phyloP scores from a whole-genome alignment of 257 asterid genomes.

The Verbascum thapsus region DNA sequence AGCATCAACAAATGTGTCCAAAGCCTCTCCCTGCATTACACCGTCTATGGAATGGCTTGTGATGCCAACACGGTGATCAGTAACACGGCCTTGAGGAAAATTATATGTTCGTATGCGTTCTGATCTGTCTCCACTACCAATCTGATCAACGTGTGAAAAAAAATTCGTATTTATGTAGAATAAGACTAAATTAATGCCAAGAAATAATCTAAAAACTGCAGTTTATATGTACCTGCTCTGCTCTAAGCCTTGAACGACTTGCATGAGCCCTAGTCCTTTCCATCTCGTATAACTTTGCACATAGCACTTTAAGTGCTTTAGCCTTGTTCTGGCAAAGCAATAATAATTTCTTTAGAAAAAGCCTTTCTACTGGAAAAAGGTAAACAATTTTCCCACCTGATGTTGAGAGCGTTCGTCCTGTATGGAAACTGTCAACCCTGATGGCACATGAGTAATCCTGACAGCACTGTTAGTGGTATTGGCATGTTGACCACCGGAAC shows the following conservation, averaged over 20 bases:
- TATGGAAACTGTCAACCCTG: conserved; percentile 81
- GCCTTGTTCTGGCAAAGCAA: conserved; percentile 71
- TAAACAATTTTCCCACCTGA: conserved; percentile 47
- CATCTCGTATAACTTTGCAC: conserved; percentile 82
- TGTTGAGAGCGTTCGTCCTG: conserved; percentile 98
- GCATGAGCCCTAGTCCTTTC: conserved; percentile 69
- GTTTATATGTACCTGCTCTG: conserved; percentile 62
- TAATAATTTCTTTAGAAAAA: too few relatives aligned
- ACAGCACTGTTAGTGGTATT: conserved; percentile 98
- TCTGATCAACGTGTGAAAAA: conserved; percentile 48
- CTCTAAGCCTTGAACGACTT: conserved; percentile 76
- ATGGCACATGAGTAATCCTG: conserved; percentile 84
- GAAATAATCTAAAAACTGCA: conserved; percentile 15
- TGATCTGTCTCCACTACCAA: conserved; percentile 98
- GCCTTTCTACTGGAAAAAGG: conserved; percentile 11
- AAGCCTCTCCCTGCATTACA: conserved; percentile 77
- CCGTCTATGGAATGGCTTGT: conserved; percentile 80
- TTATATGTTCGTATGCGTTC: conserved; percentile 96
- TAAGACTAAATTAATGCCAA: background rate
- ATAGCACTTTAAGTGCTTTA: conserved; percentile 82
- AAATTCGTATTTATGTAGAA: conserved; percentile 4
- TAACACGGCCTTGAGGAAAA: conserved; percentile 96
- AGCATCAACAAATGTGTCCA: conserved; percentile 78
- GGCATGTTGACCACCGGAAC: conserved; percentile 96
- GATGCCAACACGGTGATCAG: conserved; percentile 94